Evolutionary conservation across 306 rosid genomes (phyloP).

Genomic region (Ceratonia siliqua): DNA sequence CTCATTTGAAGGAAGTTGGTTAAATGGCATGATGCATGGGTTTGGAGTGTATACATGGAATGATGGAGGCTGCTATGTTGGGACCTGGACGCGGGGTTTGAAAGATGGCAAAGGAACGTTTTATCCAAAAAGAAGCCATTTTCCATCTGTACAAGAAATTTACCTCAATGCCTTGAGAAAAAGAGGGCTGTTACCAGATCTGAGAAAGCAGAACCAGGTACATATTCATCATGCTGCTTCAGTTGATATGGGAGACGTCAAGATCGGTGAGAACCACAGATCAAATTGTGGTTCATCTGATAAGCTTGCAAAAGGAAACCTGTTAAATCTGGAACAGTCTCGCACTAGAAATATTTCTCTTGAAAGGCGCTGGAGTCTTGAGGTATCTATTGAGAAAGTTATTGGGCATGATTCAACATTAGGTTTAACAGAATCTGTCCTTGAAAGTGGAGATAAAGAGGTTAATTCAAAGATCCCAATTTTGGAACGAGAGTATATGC

Average conservation of each 20-base stretch:
- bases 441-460: conserved; percentile 55
- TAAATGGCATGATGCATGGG: conserved; percentile 94
- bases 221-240: conserved; percentile 83
- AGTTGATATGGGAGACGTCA: conserved; percentile 63
- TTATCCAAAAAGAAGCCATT: conserved; percentile 82
- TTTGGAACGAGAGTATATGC: conserved; percentile 96
- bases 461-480: conserved; percentile 55
- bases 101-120: conserved; percentile 97
- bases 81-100: conserved; percentile 92
- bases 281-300: conserved; percentile 54
- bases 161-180: conserved; percentile 90
- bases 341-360: conserved; percentile 75
- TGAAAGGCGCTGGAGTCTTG: conserved; percentile 99
- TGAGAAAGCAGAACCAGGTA: conserved; percentile 73
- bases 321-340: conserved; percentile 81
- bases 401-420: conserved; percentile 62
- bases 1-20: conserved; percentile 95
- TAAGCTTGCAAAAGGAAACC: conserved; percentile 63
- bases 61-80: conserved; percentile 95
- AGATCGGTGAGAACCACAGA: conserved; percentile 64
- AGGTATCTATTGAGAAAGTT: conserved; percentile 89
- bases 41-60: conserved; percentile 91
- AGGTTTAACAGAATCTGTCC: conserved; percentile 48
- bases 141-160: conserved; percentile 86
- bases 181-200: conserved; percentile 89